A percentile compares a stretch with the other conserved stretches of the same genome.
Conservation (phyloP, 2,329 filamentous ascomycete genomes). For the Ophiosphaerella herpotricha region DNA sequence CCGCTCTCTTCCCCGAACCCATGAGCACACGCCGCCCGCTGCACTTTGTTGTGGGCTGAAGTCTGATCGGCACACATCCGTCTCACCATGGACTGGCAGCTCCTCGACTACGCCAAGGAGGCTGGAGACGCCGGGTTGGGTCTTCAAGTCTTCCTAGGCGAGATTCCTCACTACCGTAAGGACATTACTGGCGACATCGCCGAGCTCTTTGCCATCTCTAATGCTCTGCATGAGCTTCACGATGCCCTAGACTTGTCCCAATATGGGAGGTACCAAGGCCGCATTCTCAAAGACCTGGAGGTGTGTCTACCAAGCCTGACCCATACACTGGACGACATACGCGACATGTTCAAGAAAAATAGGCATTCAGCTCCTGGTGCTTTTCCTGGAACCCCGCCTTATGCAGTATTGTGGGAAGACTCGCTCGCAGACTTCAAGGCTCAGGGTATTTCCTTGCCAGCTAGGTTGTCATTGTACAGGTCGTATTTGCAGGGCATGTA, state of each 20-base stretch:
- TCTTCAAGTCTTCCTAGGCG: constrained; percentile 55
- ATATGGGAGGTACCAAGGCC: constrained; percentile 40
- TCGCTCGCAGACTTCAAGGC: constrained; percentile 52
- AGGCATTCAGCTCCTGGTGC: constrained; percentile 35
- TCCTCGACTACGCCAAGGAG: constrained; percentile 49
- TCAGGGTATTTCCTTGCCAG: constrained; percentile 53
- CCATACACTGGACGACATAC: constrained; percentile 58
- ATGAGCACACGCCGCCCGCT: constrained; percentile 21
- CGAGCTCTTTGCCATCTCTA: constrained; percentile 60
- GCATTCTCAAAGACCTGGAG: constrained; percentile 54
- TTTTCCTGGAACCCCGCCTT: constrained; percentile 47
- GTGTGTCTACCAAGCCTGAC: constrained; percentile 55
- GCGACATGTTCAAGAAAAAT: constrained; percentile 44
- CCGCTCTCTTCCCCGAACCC: constrained; percentile 13
- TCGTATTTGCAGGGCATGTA: constrained; percentile 53
- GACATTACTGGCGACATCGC: constrained; percentile 60
- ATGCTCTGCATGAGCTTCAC: constrained; percentile 55
- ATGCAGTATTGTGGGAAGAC: constrained; percentile 57
- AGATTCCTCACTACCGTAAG: constrained; percentile 56
- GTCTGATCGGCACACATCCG: constrained; percentile 29
- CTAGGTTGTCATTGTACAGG: constrained; percentile 57
- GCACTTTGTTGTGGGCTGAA: constrained; percentile 24
- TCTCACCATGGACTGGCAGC: constrained; percentile 45
- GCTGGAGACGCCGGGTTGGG: constrained; percentile 59
- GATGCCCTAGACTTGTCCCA: constrained; percentile 48